A percentile compares a stretch with the other conserved stretches of the same genome.
Conservation (phyloP, 805 yeast species). For the Starmerella roubikii region DNA sequence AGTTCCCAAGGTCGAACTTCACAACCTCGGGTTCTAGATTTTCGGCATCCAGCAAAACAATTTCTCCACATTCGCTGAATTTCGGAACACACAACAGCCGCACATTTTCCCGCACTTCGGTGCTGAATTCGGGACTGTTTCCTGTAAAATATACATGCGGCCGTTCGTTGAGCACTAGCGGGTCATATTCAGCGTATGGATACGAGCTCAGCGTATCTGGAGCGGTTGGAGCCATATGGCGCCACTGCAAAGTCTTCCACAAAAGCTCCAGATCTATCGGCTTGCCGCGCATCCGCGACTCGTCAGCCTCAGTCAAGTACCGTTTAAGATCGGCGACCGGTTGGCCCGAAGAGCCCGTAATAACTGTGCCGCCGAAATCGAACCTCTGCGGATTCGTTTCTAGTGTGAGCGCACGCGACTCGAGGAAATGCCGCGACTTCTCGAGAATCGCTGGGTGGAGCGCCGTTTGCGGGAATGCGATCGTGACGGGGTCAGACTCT, state of each 20-base stretch:
- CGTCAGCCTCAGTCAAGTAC: slow-evolving; percentile 30
- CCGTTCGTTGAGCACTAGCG: slow-evolving; percentile 58
- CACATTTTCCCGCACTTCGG: slow-evolving; percentile 24
- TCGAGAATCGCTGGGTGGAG: slow-evolving; percentile 65
- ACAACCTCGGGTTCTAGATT: slow-evolving; percentile 44
- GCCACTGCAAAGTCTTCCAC: slow-evolving; percentile 65
- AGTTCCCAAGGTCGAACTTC: too few species aligned
- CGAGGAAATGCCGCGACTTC: slow-evolving; percentile 32
- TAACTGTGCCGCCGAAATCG: slow-evolving; percentile 32
- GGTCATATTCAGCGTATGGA: slow-evolving; percentile 66
- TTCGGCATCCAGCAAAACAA: slow-evolving; percentile 47
- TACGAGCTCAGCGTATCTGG: slow-evolving; percentile 91
- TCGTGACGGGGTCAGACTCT: slow-evolving; percentile 66
- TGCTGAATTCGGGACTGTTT: slow-evolving; percentile 54
- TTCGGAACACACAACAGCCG: slow-evolving; percentile 56
- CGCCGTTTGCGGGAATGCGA: slow-evolving; percentile 78
- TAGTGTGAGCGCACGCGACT: slow-evolving; percentile 30
- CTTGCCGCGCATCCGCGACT: slow-evolving; percentile 1
- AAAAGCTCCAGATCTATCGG: slow-evolving; percentile 36
- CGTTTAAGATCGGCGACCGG: slow-evolving; percentile 64
- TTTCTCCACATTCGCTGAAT: slow-evolving; percentile 50
- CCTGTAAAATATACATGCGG: slow-evolving; percentile 85
- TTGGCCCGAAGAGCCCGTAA: slow-evolving; percentile 75
- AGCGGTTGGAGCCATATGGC: slow-evolving; percentile 81
- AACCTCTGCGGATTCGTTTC: slow-evolving; percentile 64